phyloP scores from a whole-genome alignment of 169 alveolate species.

The Plasmodium coatneyi region DNA sequence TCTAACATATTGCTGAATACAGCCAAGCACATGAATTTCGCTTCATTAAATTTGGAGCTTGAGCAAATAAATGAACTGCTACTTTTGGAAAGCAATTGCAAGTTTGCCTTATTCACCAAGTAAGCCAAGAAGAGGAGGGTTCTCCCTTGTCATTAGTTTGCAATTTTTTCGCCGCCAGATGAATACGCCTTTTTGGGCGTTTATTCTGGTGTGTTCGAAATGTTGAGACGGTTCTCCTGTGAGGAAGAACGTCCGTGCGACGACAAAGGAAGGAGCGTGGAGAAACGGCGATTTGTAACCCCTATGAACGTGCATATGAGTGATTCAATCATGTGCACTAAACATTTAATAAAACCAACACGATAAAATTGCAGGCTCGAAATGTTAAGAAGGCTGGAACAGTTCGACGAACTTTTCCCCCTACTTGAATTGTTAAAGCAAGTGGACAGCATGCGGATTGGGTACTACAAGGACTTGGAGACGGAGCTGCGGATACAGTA shows the following conservation, averaged over 20 bases:
- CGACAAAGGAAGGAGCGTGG: not conserved
- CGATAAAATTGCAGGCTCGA: constrained; percentile 33
- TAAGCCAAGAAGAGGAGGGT: not conserved
- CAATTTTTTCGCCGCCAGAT: not conserved
- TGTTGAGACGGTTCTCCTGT: not conserved
- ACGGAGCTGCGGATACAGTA: constrained; percentile 51
- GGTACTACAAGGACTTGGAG: constrained; percentile 50
- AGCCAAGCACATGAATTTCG: constrained; percentile 13
- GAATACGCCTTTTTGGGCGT: not conserved
- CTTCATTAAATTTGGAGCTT: constrained; percentile 38
- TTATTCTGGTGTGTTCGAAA: not conserved
- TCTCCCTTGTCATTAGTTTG: not conserved
- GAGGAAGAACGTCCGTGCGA: not conserved
- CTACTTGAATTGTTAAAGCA: constrained; percentile 29
- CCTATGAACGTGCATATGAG: not conserved
- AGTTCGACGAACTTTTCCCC: constrained; percentile 26
- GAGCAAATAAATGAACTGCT: constrained; percentile 49
- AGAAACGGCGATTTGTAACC: not conserved
- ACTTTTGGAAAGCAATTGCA: constrained; percentile 43
- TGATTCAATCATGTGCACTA: not conserved
- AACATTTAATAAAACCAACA: not conserved
- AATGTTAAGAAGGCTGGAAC: constrained; percentile 58
- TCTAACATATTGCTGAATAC: constrained; percentile 18
- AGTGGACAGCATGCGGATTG: constrained; percentile 38
- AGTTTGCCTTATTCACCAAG: constrained; percentile 56